Conservation (phyloP, 306 rosid genomes). For the Senna siamea region DNA sequence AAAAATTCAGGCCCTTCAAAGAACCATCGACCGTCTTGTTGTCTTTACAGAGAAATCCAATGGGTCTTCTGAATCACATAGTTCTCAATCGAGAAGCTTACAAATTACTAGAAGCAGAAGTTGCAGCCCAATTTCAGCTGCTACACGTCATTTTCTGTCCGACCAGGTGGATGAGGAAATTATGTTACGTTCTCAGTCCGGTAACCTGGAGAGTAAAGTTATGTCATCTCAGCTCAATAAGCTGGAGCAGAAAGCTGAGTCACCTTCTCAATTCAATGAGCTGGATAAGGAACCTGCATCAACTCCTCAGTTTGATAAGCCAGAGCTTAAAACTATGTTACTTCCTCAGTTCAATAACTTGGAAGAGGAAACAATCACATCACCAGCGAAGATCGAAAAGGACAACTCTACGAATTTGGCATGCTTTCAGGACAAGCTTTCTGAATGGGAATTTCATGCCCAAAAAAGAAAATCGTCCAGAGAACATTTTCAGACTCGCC, state of each 20-base stretch:
- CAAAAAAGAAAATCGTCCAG: conserved; percentile 39
- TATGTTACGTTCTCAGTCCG: conserved; percentile 30
- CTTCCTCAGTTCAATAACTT: conserved; percentile 38
- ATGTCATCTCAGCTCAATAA: conserved; percentile 28
- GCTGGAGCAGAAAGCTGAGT: conserved; percentile 35
- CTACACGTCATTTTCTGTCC: conserved; percentile 38
- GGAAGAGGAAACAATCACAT: conserved; percentile 33
- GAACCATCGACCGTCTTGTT: conserved; percentile 48
- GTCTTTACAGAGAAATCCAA: conserved; percentile 52
- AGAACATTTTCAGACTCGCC: conserved; percentile 40
- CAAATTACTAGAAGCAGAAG: conserved; percentile 48
- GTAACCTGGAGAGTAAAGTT: conserved; percentile 43
- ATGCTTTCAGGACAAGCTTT: conserved; percentile 31
- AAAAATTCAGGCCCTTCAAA: conserved; percentile 51
- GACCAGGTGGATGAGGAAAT: conserved; percentile 41
- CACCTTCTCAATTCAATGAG: conserved; percentile 25
- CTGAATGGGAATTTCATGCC: conserved; percentile 37
- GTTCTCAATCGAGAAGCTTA: conserved; percentile 32
- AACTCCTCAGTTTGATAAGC: conserved; percentile 40
- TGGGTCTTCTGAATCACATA: conserved; percentile 38
- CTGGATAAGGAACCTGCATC: conserved; percentile 29
- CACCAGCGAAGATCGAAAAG: conserved; percentile 29
- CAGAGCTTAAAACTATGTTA: conserved; percentile 33
- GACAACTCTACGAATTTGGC: conserved; percentile 31
- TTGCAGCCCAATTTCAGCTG: conserved; percentile 44